A percentile compares a stretch with the other conserved stretches of the same genome.
phyloP scores from a whole-genome alignment of 1,284 basidiomycete species.

The Apiotrichum domesticum region DNA sequence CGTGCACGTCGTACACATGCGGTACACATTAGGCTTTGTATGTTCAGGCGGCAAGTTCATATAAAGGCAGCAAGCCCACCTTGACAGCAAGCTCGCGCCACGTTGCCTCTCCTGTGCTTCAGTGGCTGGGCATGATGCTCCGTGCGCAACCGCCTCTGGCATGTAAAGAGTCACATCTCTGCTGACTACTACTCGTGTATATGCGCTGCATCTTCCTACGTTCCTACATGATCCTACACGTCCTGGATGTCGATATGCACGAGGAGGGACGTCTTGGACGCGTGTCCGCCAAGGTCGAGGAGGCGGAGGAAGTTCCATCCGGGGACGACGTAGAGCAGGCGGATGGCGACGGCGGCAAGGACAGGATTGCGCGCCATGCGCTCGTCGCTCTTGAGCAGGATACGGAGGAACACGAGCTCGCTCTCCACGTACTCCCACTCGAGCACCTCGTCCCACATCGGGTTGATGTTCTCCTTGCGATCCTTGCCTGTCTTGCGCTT shows the following conservation, averaged over 20 bases:
- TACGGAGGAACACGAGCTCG: constrained; percentile 16
- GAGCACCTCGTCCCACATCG: constrained; percentile 72
- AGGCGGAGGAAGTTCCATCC: constrained; percentile 16
- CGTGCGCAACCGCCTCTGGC: no score
- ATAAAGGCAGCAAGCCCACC: no score
- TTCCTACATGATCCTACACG: background rate
- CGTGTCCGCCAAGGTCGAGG: constrained; percentile 8
- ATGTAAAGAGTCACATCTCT: no score
- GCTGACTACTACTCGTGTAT: no score
- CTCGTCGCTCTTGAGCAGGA: constrained; percentile 18
- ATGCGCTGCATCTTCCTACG: no score
- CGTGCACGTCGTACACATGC: no score
- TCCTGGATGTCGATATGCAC: constrained; percentile 10
- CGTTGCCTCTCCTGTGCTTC: no score
- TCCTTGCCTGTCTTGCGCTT: constrained; percentile 18
- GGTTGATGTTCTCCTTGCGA: constrained; percentile 33
- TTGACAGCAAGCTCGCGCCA: no score
- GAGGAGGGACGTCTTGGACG: constrained; percentile 9
- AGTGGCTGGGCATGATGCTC: no score
- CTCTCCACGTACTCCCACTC: constrained; percentile 60
- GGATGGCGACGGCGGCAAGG: constrained; percentile 3
- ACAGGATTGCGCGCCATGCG: constrained; percentile 13
- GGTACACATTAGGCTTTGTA: no score
- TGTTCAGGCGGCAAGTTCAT: no score
- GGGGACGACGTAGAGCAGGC: constrained; percentile 11